Percentiles rank a stretch among this genome's conserved stretches.
Evolutionary conservation across 2,329 filamentous ascomycete genomes (phyloP).

Genomic region (Colletotrichum magnum): DNA sequence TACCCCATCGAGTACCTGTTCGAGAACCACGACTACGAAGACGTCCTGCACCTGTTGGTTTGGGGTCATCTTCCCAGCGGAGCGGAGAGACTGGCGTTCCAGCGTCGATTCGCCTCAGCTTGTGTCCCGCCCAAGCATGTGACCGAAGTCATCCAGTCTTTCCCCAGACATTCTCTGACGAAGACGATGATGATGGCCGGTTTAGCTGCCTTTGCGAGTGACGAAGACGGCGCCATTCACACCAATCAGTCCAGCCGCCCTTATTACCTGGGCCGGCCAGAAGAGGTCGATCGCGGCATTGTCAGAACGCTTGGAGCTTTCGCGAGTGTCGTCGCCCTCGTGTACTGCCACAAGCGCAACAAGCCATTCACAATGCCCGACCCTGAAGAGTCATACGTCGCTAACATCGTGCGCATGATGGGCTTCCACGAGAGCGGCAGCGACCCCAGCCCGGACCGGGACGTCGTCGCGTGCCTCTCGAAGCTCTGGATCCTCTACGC

Average conservation of each 20-base stretch:
- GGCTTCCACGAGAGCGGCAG: slow-evolving; percentile 5
- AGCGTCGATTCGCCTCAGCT: slow-evolving; percentile 4
- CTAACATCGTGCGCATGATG: slow-evolving; percentile 56
- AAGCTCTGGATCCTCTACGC: slow-evolving; percentile 60
- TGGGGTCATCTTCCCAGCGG: slow-evolving; percentile 53
- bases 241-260: neutral
- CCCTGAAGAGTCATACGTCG: slow-evolving; percentile 50
- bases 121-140: slow-evolving; percentile 22
- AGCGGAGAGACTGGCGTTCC: slow-evolving; percentile 46
- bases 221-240: slow-evolving; percentile 48
- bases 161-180: slow-evolving; percentile 48
- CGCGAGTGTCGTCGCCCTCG: slow-evolving; percentile 26
- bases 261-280: neutral
- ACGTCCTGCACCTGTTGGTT: slow-evolving; percentile 53
- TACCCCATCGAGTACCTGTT: slow-evolving; percentile 47
- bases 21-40: slow-evolving; percentile 43
- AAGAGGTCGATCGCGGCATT: slow-evolving; percentile 20
- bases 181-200: slow-evolving; percentile 55
- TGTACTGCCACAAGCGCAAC: slow-evolving; percentile 55
- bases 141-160: slow-evolving; percentile 27
- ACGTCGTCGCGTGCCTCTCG: slow-evolving; percentile 44
- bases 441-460: slow-evolving; percentile 27
- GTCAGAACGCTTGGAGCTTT: slow-evolving; percentile 12
- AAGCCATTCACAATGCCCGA: slow-evolving; percentile 51
- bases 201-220: slow-evolving; percentile 51